Conservation (phyloP, 2,329 filamentous ascomycete species). For the Biscogniauxia marginata region DNA sequence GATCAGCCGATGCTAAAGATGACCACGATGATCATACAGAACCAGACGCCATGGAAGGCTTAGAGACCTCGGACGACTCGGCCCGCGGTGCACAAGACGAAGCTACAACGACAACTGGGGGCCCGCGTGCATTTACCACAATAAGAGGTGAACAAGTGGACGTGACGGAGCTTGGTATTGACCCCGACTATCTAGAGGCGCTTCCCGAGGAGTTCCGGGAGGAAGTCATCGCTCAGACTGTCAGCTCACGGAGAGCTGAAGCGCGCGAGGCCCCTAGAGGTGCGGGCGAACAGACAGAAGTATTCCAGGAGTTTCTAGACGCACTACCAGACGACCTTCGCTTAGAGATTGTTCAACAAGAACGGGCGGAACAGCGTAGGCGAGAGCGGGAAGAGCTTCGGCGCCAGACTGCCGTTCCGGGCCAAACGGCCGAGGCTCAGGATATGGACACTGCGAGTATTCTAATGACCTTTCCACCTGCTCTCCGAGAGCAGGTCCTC, state of each 20-base stretch:
- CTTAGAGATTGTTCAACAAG: slow-evolving; percentile 85
- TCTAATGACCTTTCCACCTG: slow-evolving; percentile 82
- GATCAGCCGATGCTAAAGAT: slow-evolving; percentile 46
- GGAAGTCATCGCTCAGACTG: slow-evolving; percentile 89
- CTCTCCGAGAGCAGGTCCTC: slow-evolving; percentile 80
- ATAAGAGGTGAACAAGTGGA: slow-evolving; percentile 87
- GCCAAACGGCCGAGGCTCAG: slow-evolving; percentile 46
- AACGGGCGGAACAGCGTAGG: slow-evolving; percentile 83
- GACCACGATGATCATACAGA: slow-evolving; percentile 34
- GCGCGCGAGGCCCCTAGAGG: slow-evolving; percentile 65
- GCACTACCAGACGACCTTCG: slow-evolving; percentile 89
- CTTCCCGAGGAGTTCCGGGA: slow-evolving; percentile 95
- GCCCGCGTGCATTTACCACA: slow-evolving; percentile 69
- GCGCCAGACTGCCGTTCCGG: slow-evolving; percentile 59
- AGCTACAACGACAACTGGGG: slow-evolving; percentile 46
- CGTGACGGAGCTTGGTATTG: slow-evolving; percentile 91
- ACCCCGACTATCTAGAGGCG: slow-evolving; percentile 91
- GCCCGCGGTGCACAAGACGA: slow-evolving; percentile 36
- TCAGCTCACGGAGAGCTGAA: slow-evolving; percentile 78
- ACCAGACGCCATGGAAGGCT: slow-evolving; percentile 33
- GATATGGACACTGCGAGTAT: slow-evolving; percentile 96
- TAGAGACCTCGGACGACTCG: slow-evolving; percentile 35
- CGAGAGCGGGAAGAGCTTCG: slow-evolving; percentile 81
- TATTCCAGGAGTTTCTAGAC: slow-evolving; percentile 91
- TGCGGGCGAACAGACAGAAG: slow-evolving; percentile 75